Evolutionary conservation across 2,329 filamentous ascomycete genomes (phyloP).

Genomic region (Plenodomus tracheiphilus): DNA sequence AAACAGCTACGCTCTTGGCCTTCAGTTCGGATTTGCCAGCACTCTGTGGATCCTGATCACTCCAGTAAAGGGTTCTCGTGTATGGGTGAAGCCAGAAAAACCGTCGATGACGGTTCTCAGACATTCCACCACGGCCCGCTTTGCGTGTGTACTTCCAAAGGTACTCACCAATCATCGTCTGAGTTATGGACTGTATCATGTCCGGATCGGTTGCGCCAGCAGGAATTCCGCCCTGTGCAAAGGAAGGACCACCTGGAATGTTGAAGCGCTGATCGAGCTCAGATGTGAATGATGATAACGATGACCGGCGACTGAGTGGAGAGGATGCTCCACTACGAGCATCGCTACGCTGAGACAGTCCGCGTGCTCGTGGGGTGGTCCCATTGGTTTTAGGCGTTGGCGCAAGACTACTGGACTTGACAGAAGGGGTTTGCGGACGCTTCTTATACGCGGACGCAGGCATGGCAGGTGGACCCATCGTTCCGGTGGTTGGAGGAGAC

Average conservation of each 20-base stretch:
- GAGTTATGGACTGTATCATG: slow-evolving; percentile 98
- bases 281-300: slow-evolving; percentile 92
- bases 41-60: slow-evolving; percentile 80
- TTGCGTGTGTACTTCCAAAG: slow-evolving; percentile 99
- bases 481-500: slow-evolving; percentile 45
- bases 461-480: slow-evolving; percentile 83
- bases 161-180: slow-evolving; percentile 99
- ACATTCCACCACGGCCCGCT: slow-evolving; percentile 84
- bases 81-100: slow-evolving; percentile 99
- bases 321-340: slow-evolving; percentile 53
- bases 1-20: slow-evolving; percentile 89
- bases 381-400: slow-evolving; percentile 52
- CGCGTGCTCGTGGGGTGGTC: slow-evolving; percentile 59
- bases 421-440: slow-evolving; percentile 45
- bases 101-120: slow-evolving; percentile 83
- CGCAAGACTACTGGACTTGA: slow-evolving; percentile 48
- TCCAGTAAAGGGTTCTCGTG: slow-evolving; percentile 96
- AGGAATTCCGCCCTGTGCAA: slow-evolving; percentile 61
- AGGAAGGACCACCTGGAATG: slow-evolving; percentile 55
- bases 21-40: slow-evolving; percentile 77
- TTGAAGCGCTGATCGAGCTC: slow-evolving; percentile 93
- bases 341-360: slow-evolving; percentile 48
- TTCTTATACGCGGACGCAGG: slow-evolving; percentile 74
- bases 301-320: slow-evolving; percentile 70
- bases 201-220: slow-evolving; percentile 79